Base-by-base conservation (phyloP, 192 early-diverging fungal genomes). In the Backusella luteola region DNA sequence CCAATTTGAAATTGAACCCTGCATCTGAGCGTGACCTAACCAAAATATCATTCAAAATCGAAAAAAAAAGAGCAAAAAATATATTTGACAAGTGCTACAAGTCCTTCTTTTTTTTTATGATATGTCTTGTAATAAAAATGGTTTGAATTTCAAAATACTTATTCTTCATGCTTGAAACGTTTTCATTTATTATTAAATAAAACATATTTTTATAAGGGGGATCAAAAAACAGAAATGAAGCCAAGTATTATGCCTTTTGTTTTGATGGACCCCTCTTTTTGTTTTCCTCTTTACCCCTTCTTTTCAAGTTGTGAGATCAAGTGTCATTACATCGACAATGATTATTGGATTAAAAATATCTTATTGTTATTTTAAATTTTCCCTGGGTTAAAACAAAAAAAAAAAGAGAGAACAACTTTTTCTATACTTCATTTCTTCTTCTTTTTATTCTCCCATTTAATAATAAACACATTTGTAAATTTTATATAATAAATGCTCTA, bases 301-400 rank as follows among this genome's bases (percentile, higher is more conserved):
- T 63, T 63, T 29, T 63, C 26, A 29, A 63, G 56, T 63, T 63
- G 56, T 63, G 56, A 29, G 21, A 63, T 63, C 56, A 63, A 63
- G 56, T 63, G 56, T 63, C 56, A 63, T 26, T 63, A 29, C 56
- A 63, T 29, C 11, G 9, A 14, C 26, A 11, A 63, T 63, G 26
- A 63, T 63, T 23, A 63, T 63, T 63, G 56, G 56, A 63, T 63
- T 29, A 63, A 29, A 29, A 29, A 26, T 23, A 19, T 49, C 46
- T 49, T 49, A 63, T 63, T 29, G 23, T 63, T 63, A 23, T 63
- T 63, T 63, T 63, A 63, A 63, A 63, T 26, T 26, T 63, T 63
- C 23, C 56, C 21, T 63, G 56, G 56, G 23, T 63, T 63, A 63
- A 63, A 63, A 59, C 19, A 63, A 12, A 14, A 63, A 59, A 59